Evolutionary conservation across 2,329 filamentous ascomycete species (phyloP), one percentile per base, ranked within the genome.

Genomic region (Claviceps maximensis): DNA sequence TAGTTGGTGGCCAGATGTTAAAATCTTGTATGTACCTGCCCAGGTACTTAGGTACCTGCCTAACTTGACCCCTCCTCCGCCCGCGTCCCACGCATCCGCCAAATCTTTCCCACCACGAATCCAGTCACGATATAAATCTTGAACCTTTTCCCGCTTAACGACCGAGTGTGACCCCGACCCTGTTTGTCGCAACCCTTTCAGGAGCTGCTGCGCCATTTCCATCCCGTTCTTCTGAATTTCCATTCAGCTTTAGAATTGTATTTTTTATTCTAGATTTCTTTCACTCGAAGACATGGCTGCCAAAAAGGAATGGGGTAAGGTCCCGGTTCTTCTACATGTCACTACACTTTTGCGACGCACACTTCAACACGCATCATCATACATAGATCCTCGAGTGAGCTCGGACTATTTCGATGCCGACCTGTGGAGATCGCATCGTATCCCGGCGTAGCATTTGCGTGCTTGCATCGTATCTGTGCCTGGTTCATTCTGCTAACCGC

Each of bases 231-330:
- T 29, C 15, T 60, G 63, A 67, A 63, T 72, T 64, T 64, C 15
- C 31, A 9, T 33, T 8, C 31, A 33, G 2, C 4, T 44, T 23
- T 15, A 23, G 15, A 19, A 33, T 31, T 6, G 5, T 7, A 7
- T 21, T 19, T 33, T 19, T 33, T 21, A 17, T 6, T 21, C n/a
- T 19, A 9, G 9, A 12, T 19, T 31, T 19, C 27, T 4, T 19
- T 13, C 31, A 8, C 8, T 25, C 9, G 6, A 1, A 33, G 21
- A 36, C 12, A 73, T 73, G 70, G 67, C 70, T 65, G 65, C 69
- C 54, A 67, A 64, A 59, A 69, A 71, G 58, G 59, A 66, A 63
- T 72, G 70, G 70, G 70, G 70, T 72, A 67, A 65, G 70, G 13
- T 45, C 42, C 46, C 51, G 48, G 45, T 45, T 45, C 47, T 47